Percentiles rank a stretch among this genome's conserved stretches.
Conservation (phyloP, 2,329 filamentous ascomycete species). For the Talaromyces funiculosus region DNA sequence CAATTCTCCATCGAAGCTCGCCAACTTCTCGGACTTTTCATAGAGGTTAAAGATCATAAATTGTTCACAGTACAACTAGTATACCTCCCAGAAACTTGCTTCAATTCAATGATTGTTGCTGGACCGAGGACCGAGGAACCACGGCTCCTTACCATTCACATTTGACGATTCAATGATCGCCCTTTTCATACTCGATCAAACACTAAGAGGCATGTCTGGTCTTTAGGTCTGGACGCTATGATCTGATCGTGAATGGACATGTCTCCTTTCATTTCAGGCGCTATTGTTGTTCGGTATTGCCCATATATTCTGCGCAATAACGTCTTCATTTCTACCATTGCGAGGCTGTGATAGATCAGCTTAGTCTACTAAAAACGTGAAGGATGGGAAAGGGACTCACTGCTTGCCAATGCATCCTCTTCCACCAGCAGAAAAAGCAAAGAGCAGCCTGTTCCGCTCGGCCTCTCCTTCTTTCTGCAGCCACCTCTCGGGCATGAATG, state of each 20-base stretch:
- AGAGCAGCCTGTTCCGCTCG: constrained; percentile 52
- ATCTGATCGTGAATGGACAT: constrained; percentile 65
- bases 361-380: not conserved
- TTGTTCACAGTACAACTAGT: not conserved
- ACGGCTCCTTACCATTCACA: not conserved
- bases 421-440: constrained; percentile 61
- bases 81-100: not conserved
- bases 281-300: constrained; percentile 47
- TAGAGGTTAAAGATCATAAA: not conserved
- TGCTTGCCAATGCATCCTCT: constrained; percentile 53
- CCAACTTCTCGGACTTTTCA: not conserved
- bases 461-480: constrained; percentile 25
- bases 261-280: constrained; percentile 50
- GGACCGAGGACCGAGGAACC: not conserved
- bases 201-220: constrained; percentile 52
- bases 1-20: not conserved
- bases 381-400: constrained; percentile 42
- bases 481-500: constrained; percentile 31
- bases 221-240: constrained; percentile 59
- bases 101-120: not conserved
- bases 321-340: constrained; percentile 63
- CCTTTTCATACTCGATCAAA: constrained; percentile 16
- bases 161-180: not conserved
- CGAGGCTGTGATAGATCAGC: constrained; percentile 43
- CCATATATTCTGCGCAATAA: constrained; percentile 59